These are phyloP conservation scores for Verticillium nubilum DNA, from an alignment of 2,329 filamentous ascomycete species.

Conservation along the genomic window DNA sequence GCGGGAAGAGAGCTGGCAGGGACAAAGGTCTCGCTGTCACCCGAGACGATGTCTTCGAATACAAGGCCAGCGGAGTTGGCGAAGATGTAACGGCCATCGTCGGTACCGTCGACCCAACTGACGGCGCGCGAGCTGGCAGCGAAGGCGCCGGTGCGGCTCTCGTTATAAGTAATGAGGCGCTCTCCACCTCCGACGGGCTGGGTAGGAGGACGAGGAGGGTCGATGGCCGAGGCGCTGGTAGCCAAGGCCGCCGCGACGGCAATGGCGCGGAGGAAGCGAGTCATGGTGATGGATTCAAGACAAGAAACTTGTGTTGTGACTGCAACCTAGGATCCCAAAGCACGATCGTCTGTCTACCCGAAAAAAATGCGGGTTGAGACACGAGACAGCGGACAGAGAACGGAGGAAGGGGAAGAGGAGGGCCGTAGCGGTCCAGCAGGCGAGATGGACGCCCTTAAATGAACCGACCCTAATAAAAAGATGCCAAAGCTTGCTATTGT, in stretches of 20 bases:
- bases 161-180: constrained; percentile 54
- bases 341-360: background rate
- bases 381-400: background rate
- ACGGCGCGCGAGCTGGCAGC: constrained; percentile 40
- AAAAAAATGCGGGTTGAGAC: background rate
- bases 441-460: background rate
- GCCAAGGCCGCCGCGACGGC: constrained; percentile 4
- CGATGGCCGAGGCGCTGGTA: constrained; percentile 10
- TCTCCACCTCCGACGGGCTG: constrained; percentile 51
- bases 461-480: background rate
- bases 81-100: constrained; percentile 58
- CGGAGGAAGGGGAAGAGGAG: background rate
- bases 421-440: background rate
- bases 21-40: constrained; percentile 51
- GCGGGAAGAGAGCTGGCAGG: constrained; percentile 50
- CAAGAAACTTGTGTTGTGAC: background rate
- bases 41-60: constrained; percentile 56
- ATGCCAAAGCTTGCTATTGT: background rate
- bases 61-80: constrained; percentile 44
- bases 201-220: constrained; percentile 46
- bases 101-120: constrained; percentile 52
- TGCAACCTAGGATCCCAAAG: background rate
- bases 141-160: constrained; percentile 46
- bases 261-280: constrained; percentile 5
- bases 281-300: constrained; percentile 3